Conservation (phyloP, 176 grass and related monocot species). For the Cymbopogon citratus region DNA sequence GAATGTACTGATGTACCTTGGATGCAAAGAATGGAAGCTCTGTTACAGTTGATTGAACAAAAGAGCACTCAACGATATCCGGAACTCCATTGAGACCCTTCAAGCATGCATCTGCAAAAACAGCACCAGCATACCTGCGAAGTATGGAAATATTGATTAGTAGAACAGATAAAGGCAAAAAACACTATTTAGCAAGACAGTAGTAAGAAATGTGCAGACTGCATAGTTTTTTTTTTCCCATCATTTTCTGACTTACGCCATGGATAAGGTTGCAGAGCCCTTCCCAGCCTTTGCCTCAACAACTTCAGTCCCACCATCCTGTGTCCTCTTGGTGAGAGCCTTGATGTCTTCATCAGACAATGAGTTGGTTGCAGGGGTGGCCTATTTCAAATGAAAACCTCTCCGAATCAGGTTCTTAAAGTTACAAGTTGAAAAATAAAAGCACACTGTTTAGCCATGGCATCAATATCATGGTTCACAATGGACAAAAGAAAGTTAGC, state of each 20-base stretch:
- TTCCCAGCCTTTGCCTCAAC: constrained; percentile 96
- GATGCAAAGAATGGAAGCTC: constrained; percentile 94
- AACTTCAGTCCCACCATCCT: constrained; percentile 91
- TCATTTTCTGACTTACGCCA: constrained; percentile 71
- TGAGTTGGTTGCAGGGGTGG: constrained; percentile 60
- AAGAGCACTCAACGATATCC: constrained; percentile 82
- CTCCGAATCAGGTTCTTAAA: neutral
- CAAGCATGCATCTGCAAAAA: constrained; percentile 97
- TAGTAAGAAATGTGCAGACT: too few species aligned
- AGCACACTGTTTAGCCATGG: neutral
- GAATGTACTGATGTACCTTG: constrained; percentile 64
- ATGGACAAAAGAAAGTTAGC: neutral
- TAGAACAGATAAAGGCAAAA: neutral
- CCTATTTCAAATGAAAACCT: constrained; percentile 29
- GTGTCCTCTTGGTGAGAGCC: constrained; percentile 90
- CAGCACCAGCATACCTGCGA: constrained; percentile 47
- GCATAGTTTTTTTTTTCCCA: neutral
- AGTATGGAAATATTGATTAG: neutral
- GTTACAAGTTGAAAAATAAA: neutral
- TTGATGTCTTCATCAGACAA: constrained; percentile 63
- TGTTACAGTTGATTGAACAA: constrained; percentile 84
- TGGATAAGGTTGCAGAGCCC: constrained; percentile 95
- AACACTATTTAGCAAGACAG: too few species aligned
- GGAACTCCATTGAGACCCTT: constrained; percentile 91
- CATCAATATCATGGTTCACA: neutral